These are phyloP conservation scores for Blastocystis sp. DNA, from an alignment of 352 stramenopile species.

Conservation along the genomic window DNA sequence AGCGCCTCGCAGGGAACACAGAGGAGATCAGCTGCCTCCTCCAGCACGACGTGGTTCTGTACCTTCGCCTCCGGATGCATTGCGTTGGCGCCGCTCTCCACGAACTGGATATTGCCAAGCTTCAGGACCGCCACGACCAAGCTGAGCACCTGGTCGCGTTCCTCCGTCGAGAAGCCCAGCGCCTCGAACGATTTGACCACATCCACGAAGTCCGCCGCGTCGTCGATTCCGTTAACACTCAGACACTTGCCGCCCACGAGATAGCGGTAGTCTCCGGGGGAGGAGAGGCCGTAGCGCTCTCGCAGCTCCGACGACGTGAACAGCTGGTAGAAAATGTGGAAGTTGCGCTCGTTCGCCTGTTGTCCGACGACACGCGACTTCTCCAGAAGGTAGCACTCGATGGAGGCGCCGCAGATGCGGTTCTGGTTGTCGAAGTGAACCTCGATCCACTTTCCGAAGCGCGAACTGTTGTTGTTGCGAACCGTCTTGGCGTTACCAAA, in stretches of 20 bases:
- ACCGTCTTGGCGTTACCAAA: conserved; percentile 94
- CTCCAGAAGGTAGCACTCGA: conserved; percentile 81
- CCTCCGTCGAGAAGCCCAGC: conserved; percentile 74
- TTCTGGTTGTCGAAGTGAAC: conserved; percentile 76
- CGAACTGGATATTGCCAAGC: conserved; percentile 82
- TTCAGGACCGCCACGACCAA: conserved; percentile 80
- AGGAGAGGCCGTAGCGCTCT: not conserved
- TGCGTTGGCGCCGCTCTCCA: conserved; percentile 63
- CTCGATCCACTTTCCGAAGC: conserved; percentile 94
- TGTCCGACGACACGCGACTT: conserved; percentile 76
- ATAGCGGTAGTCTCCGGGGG: conserved; percentile 72
- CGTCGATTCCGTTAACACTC: conserved; percentile 74
- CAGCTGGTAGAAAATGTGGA: conserved; percentile 83
- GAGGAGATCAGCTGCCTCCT: conserved; percentile 73
- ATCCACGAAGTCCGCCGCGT: conserved; percentile 72
- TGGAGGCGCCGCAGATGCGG: conserved; percentile 69
- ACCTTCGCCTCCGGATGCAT: conserved; percentile 67
- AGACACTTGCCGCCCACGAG: conserved; percentile 71
- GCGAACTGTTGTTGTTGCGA: conserved; percentile 86
- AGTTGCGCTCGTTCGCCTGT: conserved; percentile 74
- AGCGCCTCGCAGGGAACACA: conserved; percentile 75
- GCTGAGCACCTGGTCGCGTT: conserved; percentile 79
- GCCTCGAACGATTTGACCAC: conserved; percentile 62
- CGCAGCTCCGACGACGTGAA: conserved; percentile 36
- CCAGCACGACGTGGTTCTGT: conserved; percentile 63